Percentiles rank a stretch among this genome's conserved stretches.
phyloP scores from a whole-genome alignment of 2,329 filamentous ascomycete genomes.

The Achaetomium macrosporum region DNA sequence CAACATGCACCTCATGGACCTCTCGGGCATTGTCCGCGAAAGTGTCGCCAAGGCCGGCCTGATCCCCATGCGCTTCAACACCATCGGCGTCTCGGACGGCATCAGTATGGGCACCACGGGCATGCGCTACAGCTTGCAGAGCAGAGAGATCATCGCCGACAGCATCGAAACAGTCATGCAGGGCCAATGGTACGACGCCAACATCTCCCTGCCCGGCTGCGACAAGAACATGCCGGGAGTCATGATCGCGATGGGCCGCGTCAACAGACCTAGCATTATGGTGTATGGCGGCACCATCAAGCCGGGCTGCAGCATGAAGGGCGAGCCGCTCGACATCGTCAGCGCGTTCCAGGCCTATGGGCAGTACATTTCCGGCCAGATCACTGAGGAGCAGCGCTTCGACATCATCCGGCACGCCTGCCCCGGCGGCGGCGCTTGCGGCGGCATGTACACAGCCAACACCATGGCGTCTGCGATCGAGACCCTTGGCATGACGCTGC shows the following conservation, averaged over 20 bases:
- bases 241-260: slow-evolving; percentile 85
- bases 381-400: slow-evolving; percentile 83
- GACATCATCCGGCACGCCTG: slow-evolving; percentile 94
- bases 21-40: slow-evolving; percentile 68
- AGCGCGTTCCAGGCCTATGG: slow-evolving; percentile 98
- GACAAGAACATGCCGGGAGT: slow-evolving; percentile 99
- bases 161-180: slow-evolving; percentile 99
- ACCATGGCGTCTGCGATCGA: slow-evolving; percentile 72
- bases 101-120: slow-evolving; percentile 98
- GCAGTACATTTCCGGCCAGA: slow-evolving; percentile 86
- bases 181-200: slow-evolving; percentile 97
- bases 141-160: slow-evolving; percentile 93
- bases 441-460: slow-evolving; percentile 79
- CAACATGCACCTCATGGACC: slow-evolving; percentile 96
- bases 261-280: slow-evolving; percentile 94
- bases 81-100: slow-evolving; percentile 92
- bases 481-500: slow-evolving; percentile 71
- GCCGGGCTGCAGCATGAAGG: slow-evolving; percentile 74
- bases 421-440: slow-evolving; percentile 75
- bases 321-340: slow-evolving; percentile 82
- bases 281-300: slow-evolving; percentile 94
- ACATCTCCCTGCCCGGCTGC: slow-evolving; percentile 93
- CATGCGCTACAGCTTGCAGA: slow-evolving; percentile 94
- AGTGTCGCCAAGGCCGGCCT: slow-evolving; percentile 65
- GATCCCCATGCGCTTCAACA: slow-evolving; percentile 97